phyloP scores from a whole-genome alignment of 495 filamentous ascomycete genomes.

The Penicillium parvum region DNA sequence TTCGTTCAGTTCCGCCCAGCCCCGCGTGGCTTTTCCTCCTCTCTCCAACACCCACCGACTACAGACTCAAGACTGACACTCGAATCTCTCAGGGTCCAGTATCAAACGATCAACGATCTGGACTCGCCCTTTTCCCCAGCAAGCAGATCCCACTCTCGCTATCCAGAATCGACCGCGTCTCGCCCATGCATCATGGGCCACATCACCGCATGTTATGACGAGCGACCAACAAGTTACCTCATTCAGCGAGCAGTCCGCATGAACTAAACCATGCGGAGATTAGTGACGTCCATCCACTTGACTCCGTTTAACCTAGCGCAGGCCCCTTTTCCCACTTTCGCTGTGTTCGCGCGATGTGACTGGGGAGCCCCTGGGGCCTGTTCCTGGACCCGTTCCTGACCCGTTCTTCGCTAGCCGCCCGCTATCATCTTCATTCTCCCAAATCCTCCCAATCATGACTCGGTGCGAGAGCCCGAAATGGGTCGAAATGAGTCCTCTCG shows the following conservation, averaged over 20 bases:
- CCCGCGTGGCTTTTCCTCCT: no score
- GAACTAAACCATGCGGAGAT: conserved; percentile 6
- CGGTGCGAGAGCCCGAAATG: background rate
- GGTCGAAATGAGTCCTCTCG: background rate
- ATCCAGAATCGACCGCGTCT: background rate
- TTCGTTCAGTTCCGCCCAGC: no score
- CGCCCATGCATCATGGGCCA: background rate
- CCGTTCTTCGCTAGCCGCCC: conserved; percentile 9
- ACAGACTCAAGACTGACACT: no score
- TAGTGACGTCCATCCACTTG: conserved; percentile 6
- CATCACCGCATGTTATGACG: conserved; percentile 5
- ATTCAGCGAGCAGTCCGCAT: background rate
- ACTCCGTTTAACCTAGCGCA: conserved; percentile 5
- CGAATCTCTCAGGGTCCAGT: no score
- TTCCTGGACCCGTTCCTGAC: conserved; percentile 10
- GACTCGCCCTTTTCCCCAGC: background rate
- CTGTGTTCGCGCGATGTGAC: background rate
- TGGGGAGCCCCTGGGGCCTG: conserved; percentile 21
- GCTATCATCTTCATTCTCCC: conserved; percentile 4
- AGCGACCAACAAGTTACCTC: conserved; percentile 6
- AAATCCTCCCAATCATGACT: no score
- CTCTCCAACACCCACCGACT: no score
- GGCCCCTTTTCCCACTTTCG: conserved; percentile 5
- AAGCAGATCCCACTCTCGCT: background rate
- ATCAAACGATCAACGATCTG: no score